A percentile compares a stretch with the other conserved stretches of the same genome.
phyloP scores from a whole-genome alignment of 1,284 basidiomycete genomes.

The Puccinia horiana region DNA sequence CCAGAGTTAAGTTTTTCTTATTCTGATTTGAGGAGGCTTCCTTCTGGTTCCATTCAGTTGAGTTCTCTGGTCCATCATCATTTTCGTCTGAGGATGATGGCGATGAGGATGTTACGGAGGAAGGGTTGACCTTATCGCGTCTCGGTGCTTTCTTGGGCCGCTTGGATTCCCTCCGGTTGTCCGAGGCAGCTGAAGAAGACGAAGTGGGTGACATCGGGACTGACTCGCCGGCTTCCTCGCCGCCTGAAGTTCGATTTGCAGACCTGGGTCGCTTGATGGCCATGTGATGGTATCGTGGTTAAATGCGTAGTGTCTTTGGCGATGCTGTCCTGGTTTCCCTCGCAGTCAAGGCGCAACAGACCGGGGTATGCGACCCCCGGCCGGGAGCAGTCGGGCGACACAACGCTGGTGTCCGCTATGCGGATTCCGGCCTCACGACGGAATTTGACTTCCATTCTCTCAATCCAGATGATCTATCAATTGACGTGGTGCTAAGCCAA shows the following conservation, averaged over 20 bases:
- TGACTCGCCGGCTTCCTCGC: neutral
- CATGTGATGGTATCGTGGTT: slow-evolving; percentile 14
- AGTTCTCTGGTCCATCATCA: neutral
- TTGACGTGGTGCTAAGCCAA: too few species aligned
- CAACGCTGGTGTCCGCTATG: too few species aligned
- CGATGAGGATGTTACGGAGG: slow-evolving; percentile 11
- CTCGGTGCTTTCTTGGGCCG: slow-evolving; percentile 17
- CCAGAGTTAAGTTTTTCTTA: slow-evolving; percentile 29
- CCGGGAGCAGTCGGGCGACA: neutral
- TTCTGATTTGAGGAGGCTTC: slow-evolving; percentile 9
- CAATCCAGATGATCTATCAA: too few species aligned
- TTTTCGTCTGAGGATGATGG: slow-evolving; percentile 13
- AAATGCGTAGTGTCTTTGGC: neutral
- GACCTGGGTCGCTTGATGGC: slow-evolving; percentile 29
- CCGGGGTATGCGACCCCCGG: neutral
- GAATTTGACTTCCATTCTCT: too few species aligned
- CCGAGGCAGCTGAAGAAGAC: slow-evolving; percentile 8
- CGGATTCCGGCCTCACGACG: too few species aligned
- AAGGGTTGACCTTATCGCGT: neutral
- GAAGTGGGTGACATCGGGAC: slow-evolving; percentile 25
- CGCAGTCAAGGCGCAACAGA: neutral
- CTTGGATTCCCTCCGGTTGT: neutral
- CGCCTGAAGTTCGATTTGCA: neutral
- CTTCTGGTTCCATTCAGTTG: slow-evolving; percentile 6
- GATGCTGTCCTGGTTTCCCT: too few species aligned